Percentiles rank a stretch among this genome's conserved stretches.
Evolutionary conservation across 106 monocot genomes (phyloP).

Genomic region (Acanthochlamys bracteata): DNA sequence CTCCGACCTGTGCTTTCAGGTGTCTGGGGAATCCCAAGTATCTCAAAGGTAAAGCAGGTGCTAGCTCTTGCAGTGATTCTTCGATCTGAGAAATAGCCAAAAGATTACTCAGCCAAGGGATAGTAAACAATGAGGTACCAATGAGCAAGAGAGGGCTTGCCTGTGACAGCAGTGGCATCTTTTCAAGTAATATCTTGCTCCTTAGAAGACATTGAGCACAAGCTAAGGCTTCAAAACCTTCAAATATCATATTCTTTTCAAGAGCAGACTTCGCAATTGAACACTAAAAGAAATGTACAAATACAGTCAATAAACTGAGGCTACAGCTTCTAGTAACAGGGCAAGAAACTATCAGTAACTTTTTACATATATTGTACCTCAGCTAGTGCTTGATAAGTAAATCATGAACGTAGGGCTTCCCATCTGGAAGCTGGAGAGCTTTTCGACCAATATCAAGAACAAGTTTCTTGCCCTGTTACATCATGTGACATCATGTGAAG

Average conservation of each 20-base stretch:
- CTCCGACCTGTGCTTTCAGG: constrained; percentile 74
- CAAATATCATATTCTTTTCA: constrained; percentile 79
- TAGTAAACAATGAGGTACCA: neutral
- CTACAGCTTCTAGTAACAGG: neutral
- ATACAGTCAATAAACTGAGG: neutral
- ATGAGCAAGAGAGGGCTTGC: constrained; percentile 17
- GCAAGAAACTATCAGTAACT: neutral
- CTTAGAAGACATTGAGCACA: constrained; percentile 77
- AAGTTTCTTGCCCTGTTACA: too few relatives aligned
- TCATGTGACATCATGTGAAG: too few relatives aligned
- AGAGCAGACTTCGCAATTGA: constrained; percentile 81
- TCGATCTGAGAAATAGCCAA: constrained; percentile 59
- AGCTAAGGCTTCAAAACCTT: constrained; percentile 96
- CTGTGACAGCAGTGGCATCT: constrained; percentile 74
- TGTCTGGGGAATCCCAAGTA: constrained; percentile 52
- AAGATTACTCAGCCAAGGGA: constrained; percentile 7
- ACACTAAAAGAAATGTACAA: constrained; percentile 41
- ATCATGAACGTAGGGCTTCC: constrained; percentile 81
- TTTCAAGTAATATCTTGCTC: constrained; percentile 62
- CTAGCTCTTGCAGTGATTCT: constrained; percentile 93
- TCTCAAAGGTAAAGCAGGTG: constrained; percentile 85
- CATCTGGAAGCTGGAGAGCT: constrained; percentile 51
- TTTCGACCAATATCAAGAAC: constrained; percentile 74
- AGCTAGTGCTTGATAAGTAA: constrained; percentile 81
- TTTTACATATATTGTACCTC: constrained; percentile 40